A percentile compares a stretch with the other conserved stretches of the same genome.
Evolutionary conservation across 179 eudicot species (phyloP).

Genomic region (Monotropa hypopitys): DNA sequence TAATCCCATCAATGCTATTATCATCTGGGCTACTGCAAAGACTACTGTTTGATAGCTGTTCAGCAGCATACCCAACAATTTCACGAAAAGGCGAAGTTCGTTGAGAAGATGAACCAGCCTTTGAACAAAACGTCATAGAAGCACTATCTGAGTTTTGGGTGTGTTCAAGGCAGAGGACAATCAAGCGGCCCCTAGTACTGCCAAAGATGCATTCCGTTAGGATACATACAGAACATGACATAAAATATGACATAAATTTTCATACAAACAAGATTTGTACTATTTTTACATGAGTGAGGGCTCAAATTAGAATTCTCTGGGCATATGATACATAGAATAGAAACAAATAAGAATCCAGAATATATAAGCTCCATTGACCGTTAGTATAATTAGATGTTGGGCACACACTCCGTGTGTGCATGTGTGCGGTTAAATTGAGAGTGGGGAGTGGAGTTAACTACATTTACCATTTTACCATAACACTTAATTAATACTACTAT

Average conservation of each 20-base stretch:
- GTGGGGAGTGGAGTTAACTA: too few relatives aligned
- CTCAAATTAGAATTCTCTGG: neutral
- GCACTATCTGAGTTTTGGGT: slow-evolving; percentile 53
- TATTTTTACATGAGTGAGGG: neutral
- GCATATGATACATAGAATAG: neutral
- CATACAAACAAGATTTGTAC: neutral
- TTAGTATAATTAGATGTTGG: too few relatives aligned
- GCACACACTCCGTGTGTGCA: too few relatives aligned
- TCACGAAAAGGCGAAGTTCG: slow-evolving; percentile 53
- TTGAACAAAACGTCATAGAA: slow-evolving; percentile 44
- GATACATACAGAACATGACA: slow-evolving; percentile 6
- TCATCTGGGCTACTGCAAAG: slow-evolving; percentile 85
- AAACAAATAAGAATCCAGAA: neutral
- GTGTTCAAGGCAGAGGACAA: slow-evolving; percentile 74
- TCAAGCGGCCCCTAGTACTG: slow-evolving; percentile 81
- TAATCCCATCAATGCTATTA: slow-evolving; percentile 51
- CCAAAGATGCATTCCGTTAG: slow-evolving; percentile 18
- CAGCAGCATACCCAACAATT: slow-evolving; percentile 42
- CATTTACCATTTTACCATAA: too few relatives aligned
- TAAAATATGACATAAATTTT: neutral
- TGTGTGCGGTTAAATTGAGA: too few relatives aligned
- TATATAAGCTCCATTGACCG: neutral
- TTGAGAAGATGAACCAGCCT: slow-evolving; percentile 47
- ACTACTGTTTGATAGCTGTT: slow-evolving; percentile 57
- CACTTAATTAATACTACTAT: too few relatives aligned